Conservation (phyloP, 805 yeast genomes). For the Geotrichum ghanense region DNA sequence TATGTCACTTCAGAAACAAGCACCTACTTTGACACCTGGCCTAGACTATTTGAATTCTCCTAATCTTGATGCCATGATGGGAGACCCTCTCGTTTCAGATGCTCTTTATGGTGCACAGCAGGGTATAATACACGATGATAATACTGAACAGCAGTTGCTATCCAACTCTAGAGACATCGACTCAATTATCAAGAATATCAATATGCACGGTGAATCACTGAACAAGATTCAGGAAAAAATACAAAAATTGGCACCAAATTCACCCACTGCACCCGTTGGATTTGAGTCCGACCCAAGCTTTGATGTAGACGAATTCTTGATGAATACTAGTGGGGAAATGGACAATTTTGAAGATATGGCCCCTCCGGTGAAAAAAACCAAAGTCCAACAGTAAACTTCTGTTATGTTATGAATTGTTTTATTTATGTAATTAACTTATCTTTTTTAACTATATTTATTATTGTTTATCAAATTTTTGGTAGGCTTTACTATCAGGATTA, state of each 20-base stretch:
- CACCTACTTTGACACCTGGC: neutral
- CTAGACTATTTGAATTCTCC: neutral
- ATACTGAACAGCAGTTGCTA: neutral
- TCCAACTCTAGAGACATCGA: slow-evolving; percentile 13
- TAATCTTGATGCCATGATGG: neutral
- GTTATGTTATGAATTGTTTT: no score
- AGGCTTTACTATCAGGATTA: no score
- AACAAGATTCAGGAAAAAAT: slow-evolving; percentile 25
- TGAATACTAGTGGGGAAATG: slow-evolving; percentile 8
- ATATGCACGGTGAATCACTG: slow-evolving; percentile 19
- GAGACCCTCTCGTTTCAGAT: neutral
- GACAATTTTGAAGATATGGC: neutral
- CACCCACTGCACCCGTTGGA: slow-evolving; percentile 1
- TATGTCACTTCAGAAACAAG: neutral
- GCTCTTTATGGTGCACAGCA: neutral
- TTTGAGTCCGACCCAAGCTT: slow-evolving; percentile 6
- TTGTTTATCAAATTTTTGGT: neutral
- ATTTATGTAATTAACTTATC: no score
- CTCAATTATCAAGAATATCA: slow-evolving; percentile 16
- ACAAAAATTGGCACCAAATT: slow-evolving; percentile 8
- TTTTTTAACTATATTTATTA: neutral
- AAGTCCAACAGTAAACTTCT: neutral
- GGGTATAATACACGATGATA: neutral
- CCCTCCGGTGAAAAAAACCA: neutral
- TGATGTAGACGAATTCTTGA: slow-evolving; percentile 20